These are phyloP conservation scores for Helminthosporium solani DNA, from an alignment of 2,329 filamentous ascomycete species.

Conservation along the genomic window DNA sequence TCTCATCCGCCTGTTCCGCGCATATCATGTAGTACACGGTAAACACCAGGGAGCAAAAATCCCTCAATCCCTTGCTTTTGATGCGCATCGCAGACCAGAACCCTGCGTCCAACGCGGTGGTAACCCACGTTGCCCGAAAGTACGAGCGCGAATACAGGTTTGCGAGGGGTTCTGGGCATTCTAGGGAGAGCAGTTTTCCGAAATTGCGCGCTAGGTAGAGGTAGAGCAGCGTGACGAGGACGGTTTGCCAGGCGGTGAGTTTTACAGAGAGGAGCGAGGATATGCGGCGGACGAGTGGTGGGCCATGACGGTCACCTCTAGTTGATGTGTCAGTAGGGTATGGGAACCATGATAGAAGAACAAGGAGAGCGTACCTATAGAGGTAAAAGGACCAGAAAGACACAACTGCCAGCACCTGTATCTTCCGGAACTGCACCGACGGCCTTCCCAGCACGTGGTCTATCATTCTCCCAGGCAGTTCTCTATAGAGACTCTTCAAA, in stretches of 20 bases:
- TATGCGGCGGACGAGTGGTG: conserved; percentile 69
- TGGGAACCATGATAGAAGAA: neutral
- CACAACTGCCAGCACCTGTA: conserved; percentile 88
- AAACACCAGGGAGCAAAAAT: conserved; percentile 80
- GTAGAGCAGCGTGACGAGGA: conserved; percentile 84
- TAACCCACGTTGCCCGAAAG: conserved; percentile 95
- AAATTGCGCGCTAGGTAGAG: conserved; percentile 93
- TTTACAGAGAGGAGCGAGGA: conserved; percentile 69
- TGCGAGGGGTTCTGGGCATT: conserved; percentile 88
- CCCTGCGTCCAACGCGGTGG: conserved; percentile 90
- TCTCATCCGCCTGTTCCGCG: conserved; percentile 92
- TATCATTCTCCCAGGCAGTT: conserved; percentile 36
- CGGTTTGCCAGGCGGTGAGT: conserved; percentile 85
- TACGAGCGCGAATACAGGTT: conserved; percentile 92
- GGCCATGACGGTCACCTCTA: conserved; percentile 85
- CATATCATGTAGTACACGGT: conserved; percentile 88
- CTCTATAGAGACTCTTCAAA: neutral
- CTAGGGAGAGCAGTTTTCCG: conserved; percentile 84
- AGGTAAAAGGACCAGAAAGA: conserved; percentile 90
- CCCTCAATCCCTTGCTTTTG: conserved; percentile 73
- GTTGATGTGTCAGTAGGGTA: conserved; percentile 13
- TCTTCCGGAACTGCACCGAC: conserved; percentile 85
- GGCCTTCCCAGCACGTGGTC: conserved; percentile 92
- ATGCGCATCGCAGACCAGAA: conserved; percentile 99
- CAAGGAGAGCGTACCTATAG: conserved; percentile 58